phyloP scores from a whole-genome alignment of 495 filamentous ascomycete genomes.

The Bacidia rubella region DNA sequence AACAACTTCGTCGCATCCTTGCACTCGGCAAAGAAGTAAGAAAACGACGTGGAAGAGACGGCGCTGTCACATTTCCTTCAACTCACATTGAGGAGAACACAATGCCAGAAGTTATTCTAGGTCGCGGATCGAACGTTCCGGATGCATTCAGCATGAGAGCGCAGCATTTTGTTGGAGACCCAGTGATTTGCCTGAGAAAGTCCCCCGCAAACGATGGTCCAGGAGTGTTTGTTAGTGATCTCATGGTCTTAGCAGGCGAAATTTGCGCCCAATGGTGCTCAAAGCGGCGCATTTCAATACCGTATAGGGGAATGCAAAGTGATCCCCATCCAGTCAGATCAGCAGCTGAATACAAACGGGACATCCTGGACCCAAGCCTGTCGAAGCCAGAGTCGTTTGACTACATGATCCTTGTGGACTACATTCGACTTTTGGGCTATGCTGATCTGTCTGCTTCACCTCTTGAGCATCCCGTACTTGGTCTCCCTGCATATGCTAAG shows the following conservation, averaged over 20 bases:
- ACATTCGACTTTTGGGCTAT: conserved; percentile 34
- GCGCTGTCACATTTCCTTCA: neutral
- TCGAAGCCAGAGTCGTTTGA: conserved; percentile 17
- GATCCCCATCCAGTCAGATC: conserved; percentile 37
- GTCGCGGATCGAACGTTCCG: neutral
- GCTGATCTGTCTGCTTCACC: conserved; percentile 36
- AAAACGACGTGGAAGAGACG: neutral
- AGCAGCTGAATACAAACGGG: conserved; percentile 8
- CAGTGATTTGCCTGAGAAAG: neutral
- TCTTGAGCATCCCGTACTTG: conserved; percentile 45
- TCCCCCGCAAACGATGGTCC: neutral
- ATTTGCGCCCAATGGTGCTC: conserved; percentile 60
- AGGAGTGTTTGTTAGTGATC: conserved; percentile 13
- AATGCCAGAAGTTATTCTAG: neutral
- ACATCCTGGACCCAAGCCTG: neutral
- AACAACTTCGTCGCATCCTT: conserved; percentile 5
- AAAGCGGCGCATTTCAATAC: conserved; percentile 60
- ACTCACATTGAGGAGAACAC: neutral
- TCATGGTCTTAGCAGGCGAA: conserved; percentile 72
- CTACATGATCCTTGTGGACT: conserved; percentile 16
- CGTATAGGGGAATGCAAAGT: conserved; percentile 57
- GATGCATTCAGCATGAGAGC: neutral
- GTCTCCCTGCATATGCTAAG: conserved; percentile 58
- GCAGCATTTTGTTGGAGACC: neutral
- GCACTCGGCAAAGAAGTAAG: conserved; percentile 6